phyloP scores from a whole-genome alignment of 2,329 filamentous ascomycete species.

The Ophiosphaerella korrae region DNA sequence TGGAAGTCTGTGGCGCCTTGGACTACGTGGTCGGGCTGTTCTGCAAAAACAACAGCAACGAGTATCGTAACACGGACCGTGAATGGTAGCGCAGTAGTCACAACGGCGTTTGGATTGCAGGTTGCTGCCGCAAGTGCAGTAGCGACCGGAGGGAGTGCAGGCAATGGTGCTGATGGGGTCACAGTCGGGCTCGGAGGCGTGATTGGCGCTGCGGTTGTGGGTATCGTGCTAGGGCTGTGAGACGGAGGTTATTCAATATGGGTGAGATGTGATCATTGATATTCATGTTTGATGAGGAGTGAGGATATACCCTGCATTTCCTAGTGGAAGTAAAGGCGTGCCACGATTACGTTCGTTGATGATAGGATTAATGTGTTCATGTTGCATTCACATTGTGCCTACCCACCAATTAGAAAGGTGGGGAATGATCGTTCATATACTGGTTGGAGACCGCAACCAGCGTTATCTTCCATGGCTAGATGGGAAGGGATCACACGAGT shows the following conservation, averaged over 20 bases:
- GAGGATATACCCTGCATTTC: too few relatives aligned
- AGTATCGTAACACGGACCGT: constrained; percentile 37
- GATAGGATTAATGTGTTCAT: too few relatives aligned
- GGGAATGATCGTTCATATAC: too few relatives aligned
- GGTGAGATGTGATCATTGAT: neutral
- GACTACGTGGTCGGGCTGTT: constrained; percentile 43
- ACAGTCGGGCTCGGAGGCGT: constrained; percentile 25
- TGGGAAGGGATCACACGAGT: too few relatives aligned
- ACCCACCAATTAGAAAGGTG: too few relatives aligned
- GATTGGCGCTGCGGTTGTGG: constrained; percentile 29
- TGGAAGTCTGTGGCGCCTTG: constrained; percentile 45
- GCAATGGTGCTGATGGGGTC: constrained; percentile 11
- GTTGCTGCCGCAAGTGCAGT: constrained; percentile 34
- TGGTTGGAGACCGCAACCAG: too few relatives aligned
- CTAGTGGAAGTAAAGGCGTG: too few relatives aligned
- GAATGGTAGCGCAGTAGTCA: constrained; percentile 24
- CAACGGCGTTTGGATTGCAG: constrained; percentile 38
- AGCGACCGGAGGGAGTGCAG: constrained; percentile 4
- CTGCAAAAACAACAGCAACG: constrained; percentile 38
- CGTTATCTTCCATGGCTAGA: too few relatives aligned
- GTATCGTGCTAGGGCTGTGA: constrained; percentile 29
- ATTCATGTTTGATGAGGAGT: neutral
- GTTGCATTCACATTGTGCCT: too few relatives aligned
- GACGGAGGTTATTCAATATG: neutral
- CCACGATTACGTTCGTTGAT: too few relatives aligned